A percentile compares a stretch with the other conserved stretches of the same genome.
phyloP scores from a whole-genome alignment of 2,329 filamentous ascomycete genomes.

The Akanthomyces dipterigenus region DNA sequence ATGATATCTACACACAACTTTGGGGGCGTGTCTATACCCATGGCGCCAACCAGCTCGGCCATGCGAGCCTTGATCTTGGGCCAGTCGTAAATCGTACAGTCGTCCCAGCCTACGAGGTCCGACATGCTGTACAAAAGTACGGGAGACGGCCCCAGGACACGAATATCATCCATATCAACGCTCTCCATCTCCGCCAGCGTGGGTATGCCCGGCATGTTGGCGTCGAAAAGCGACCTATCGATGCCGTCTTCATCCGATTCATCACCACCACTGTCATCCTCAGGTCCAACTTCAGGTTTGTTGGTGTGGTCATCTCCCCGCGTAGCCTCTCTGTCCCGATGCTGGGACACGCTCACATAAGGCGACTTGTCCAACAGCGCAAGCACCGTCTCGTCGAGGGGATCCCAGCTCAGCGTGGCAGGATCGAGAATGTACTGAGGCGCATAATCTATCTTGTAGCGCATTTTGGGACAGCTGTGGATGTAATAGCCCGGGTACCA shows the following conservation, averaged over 20 bases:
- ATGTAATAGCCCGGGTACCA: conserved; percentile 84
- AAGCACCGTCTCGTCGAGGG: conserved; percentile 46
- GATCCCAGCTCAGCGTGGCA: conserved; percentile 55
- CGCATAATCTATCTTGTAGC: conserved; percentile 73
- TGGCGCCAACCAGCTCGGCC: conserved; percentile 59
- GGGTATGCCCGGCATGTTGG: conserved; percentile 62
- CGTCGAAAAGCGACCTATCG: conserved; percentile 43
- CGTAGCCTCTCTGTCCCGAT: conserved; percentile 12
- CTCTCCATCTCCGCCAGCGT: conserved; percentile 44
- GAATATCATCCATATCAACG: conserved; percentile 53
- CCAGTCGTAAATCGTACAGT: conserved; percentile 41
- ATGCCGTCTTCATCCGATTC: conserved; percentile 14
- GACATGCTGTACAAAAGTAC: conserved; percentile 35
- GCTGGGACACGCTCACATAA: conserved; percentile 45
- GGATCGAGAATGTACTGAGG: conserved; percentile 71
- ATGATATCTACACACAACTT: conserved; percentile 53
- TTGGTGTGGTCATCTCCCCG: neutral
- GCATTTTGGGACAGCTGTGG: conserved; percentile 74
- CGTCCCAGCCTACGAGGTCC: conserved; percentile 55
- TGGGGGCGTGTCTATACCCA: conserved; percentile 54
- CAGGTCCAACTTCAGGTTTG: neutral
- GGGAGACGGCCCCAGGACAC: conserved; percentile 40
- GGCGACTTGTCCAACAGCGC: conserved; percentile 44
- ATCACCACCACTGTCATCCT: neutral
- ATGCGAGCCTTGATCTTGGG: conserved; percentile 53